Base-by-base conservation (phyloP, 257 asterid genomes). In the Vinca minor region DNA sequence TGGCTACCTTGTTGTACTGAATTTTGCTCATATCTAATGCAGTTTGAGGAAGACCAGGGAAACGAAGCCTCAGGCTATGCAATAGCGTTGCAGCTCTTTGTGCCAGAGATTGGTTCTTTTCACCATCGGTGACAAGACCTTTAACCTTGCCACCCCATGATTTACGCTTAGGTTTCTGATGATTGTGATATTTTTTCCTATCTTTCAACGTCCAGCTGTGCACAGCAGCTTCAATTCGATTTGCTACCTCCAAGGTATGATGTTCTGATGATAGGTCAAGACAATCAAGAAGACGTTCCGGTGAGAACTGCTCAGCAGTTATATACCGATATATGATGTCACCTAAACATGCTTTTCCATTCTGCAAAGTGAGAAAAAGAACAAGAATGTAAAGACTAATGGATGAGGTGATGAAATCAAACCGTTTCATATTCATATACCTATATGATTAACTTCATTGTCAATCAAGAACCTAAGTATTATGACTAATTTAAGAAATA, bases 21-120 rank as follows among this genome's bases (percentile, higher is more conserved):
- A 93, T 93, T 75, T 93, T 89, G 87, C 82, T 81, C 97, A 89
- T 93, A 62, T 93, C 97, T 35, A 93, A 76, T 4, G 99, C 89
- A 64, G 99, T 89, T 69, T 93, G 99, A 62, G 99, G 97, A 53
- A 93, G 96, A 52, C 96, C 92, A 3, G 99, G 99, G 62, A 87
- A 93, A 31, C 95, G 91, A 50, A 73, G 81, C 72, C 87, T 79
- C 61, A 89, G 82, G 76, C 84, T 78, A 1, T 81, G 92, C 83
- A 93, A 71, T 54, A 93, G 83, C 31, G 82, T 79, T 69, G 85
- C 95, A 47, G 99, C 92, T 18, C 95, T 87, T 59, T 87, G 88
- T 10, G 90, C 86, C 54, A 89, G 78, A 75, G 69, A 76, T 8
- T 55, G 85, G 60, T 81, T 87, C 76, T 76, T 89, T 52, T 84